These are phyloP conservation scores for Colletotrichum musicola DNA, from an alignment of 2,329 filamentous ascomycete genomes.

Conservation along the genomic window DNA sequence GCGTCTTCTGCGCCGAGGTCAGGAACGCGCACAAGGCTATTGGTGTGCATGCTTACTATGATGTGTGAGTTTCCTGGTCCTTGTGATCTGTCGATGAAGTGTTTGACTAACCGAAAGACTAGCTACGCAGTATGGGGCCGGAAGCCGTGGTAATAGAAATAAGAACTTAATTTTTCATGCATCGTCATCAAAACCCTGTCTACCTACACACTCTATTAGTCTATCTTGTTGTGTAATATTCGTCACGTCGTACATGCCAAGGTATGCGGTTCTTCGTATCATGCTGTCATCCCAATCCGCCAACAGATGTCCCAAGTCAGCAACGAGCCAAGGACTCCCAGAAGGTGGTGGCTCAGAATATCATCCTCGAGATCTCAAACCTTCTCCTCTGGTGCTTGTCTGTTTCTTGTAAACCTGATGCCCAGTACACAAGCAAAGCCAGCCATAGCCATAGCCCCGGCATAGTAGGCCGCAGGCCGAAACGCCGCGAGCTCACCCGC, in stretches of 20 bases:
- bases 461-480: constrained; percentile 46
- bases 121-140: not conserved
- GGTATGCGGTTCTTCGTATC: no score
- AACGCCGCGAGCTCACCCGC: constrained; percentile 40
- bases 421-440: constrained; percentile 23
- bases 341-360: no score
- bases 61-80: constrained; percentile 47
- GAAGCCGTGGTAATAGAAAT: not conserved
- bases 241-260: no score
- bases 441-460: constrained; percentile 43
- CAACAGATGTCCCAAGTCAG: no score
- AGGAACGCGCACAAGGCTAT: constrained; percentile 49
- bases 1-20: constrained; percentile 50
- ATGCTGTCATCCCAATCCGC: no score
- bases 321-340: no score
- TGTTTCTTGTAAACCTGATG: not conserved
- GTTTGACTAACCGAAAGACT: not conserved
- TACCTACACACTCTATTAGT: no score
- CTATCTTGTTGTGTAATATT: no score
- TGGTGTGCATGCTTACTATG: constrained; percentile 53
- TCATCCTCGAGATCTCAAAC: not conserved
- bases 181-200: no score
- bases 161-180: not conserved
- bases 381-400: not conserved
- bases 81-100: not conserved